phyloP scores from a whole-genome alignment of 2,329 filamentous ascomycete genomes.

The Sarocladium kiliense region DNA sequence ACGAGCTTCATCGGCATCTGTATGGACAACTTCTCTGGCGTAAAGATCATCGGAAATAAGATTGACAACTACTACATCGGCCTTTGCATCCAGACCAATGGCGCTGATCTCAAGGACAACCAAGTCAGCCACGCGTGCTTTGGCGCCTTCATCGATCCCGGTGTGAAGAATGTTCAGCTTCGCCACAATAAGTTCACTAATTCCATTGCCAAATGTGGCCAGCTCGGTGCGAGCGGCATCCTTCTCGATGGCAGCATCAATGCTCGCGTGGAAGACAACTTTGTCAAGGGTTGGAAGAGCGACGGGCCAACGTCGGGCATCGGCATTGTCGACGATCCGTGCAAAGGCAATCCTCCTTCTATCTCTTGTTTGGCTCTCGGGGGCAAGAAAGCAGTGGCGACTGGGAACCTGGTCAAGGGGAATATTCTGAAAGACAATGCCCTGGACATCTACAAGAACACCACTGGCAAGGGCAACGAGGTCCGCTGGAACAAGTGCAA shows the following conservation, averaged over 20 bases:
- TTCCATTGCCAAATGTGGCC: slow-evolving; percentile 13
- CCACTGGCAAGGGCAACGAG: slow-evolving; percentile 18
- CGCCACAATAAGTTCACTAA: slow-evolving; percentile 22
- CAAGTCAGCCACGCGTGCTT: slow-evolving; percentile 23
- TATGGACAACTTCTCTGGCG: slow-evolving; percentile 27
- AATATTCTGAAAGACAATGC: slow-evolving; percentile 25
- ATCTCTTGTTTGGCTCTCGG: slow-evolving; percentile 15
- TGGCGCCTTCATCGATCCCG: slow-evolving; percentile 28
- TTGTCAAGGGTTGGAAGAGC: slow-evolving; percentile 19
- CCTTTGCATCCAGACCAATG: slow-evolving; percentile 29
- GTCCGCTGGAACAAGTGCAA: slow-evolving; percentile 19
- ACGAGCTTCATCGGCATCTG: slow-evolving; percentile 26
- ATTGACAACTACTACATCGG: slow-evolving; percentile 24
- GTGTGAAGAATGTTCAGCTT: slow-evolving; percentile 22
- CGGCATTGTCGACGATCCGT: slow-evolving; percentile 19
- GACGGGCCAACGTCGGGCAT: slow-evolving; percentile 16
- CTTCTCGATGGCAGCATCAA: slow-evolving; percentile 22
- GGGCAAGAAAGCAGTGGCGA: slow-evolving; percentile 15
- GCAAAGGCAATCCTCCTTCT: slow-evolving; percentile 1
- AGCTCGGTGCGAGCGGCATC: slow-evolving; percentile 18
- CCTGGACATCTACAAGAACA: slow-evolving; percentile 17
- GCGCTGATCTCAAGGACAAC: slow-evolving; percentile 26
- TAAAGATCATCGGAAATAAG: slow-evolving; percentile 22
- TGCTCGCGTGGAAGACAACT: slow-evolving; percentile 22
- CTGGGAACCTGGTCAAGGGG: slow-evolving; percentile 20